These are phyloP conservation scores for Holtermanniella nyarrowii DNA, from an alignment of 768 basidiomycete genomes.

Conservation along the genomic window DNA sequence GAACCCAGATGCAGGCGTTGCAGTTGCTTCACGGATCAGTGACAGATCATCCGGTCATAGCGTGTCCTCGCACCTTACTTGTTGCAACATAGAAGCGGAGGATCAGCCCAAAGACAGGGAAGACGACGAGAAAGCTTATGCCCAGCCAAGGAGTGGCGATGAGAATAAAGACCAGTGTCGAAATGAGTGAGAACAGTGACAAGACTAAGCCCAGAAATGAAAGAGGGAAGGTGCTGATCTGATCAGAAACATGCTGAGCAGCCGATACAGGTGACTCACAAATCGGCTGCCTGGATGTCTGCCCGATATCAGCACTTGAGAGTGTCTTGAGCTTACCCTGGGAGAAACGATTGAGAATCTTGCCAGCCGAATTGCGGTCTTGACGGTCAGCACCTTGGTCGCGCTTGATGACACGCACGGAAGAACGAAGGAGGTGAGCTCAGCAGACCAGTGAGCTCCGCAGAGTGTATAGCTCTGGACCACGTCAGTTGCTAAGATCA, in stretches of 20 bases:
- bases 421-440: conserved; percentile 1
- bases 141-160: conserved; percentile 8
- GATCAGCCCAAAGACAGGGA: conserved; percentile 1
- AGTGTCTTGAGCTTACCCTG: too few relatives aligned
- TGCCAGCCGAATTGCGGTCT: neutral
- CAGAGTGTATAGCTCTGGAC: neutral
- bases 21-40: conserved; percentile 2
- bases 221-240: neutral
- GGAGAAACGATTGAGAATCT: conserved; percentile 5
- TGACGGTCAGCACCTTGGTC: too few relatives aligned
- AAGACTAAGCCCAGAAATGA: neutral
- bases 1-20: conserved; percentile 3
- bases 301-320: too few relatives aligned
- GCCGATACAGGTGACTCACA: neutral
- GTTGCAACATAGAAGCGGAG: conserved; percentile 5
- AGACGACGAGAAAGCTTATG: conserved; percentile 1
- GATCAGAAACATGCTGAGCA: neutral
- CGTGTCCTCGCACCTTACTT: neutral
- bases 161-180: conserved; percentile 3
- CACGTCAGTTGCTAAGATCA: neutral
- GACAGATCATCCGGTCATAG: too few relatives aligned
- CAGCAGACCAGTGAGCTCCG: conserved; percentile 4
- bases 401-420: neutral
- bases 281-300: conserved; percentile 6
- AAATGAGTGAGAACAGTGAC: neutral